Evolutionary conservation across 225 moss, liverwort and hornwort genomes (phyloP).

Genomic region (Marchantia polymorpha): DNA sequence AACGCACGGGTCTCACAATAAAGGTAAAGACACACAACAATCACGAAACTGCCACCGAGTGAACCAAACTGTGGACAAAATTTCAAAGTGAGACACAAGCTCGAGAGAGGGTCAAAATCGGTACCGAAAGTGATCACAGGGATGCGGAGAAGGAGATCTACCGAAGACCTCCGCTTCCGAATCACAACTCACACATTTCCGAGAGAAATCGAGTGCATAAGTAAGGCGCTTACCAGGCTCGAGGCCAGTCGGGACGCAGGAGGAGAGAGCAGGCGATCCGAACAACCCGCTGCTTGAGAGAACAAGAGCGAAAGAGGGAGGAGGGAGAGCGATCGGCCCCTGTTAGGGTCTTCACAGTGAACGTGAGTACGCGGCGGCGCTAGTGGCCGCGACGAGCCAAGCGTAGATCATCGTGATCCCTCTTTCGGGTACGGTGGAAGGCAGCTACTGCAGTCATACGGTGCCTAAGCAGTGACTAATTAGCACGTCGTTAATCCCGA

Average conservation of each 20-base stretch:
- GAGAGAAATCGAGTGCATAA: neutral
- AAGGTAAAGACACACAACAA: too few species aligned
- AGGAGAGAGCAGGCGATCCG: neutral
- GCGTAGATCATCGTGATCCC: neutral
- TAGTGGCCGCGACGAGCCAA: conserved; percentile 9
- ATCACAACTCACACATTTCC: neutral
- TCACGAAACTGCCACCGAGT: too few species aligned
- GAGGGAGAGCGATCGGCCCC: neutral
- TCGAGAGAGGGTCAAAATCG: too few species aligned
- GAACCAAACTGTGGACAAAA: too few species aligned
- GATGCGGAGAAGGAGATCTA: too few species aligned
- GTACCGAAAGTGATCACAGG: too few species aligned
- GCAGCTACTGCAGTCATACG: neutral
- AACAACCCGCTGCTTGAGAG: neutral
- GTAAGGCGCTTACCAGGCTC: conserved; percentile 11
- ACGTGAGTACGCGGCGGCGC: conserved; percentile 13
- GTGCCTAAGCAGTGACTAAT: neutral
- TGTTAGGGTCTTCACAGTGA: conserved; percentile 7
- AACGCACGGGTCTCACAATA: too few species aligned
- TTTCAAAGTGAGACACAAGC: too few species aligned
- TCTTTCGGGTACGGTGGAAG: neutral
- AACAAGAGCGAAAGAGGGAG: neutral
- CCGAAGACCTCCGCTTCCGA: too few species aligned
- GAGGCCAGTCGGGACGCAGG: neutral
- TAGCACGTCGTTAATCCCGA: neutral